phyloP scores from a whole-genome alignment of 768 basidiomycete species.

The Megacollybia marginata region DNA sequence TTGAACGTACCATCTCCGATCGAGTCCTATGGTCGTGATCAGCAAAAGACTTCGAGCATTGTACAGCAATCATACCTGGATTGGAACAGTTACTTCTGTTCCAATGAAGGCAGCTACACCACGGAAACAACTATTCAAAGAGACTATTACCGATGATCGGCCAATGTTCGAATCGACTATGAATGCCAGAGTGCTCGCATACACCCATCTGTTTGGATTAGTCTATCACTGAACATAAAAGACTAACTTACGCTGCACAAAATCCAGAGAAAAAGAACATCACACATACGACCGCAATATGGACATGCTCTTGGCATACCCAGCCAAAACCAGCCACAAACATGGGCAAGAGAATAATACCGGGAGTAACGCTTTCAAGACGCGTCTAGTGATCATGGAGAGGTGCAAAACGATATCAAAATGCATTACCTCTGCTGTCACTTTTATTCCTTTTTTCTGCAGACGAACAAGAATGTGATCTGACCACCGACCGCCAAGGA shows the following conservation, averaged over 20 bases:
- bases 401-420: not conserved
- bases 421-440: slow-evolving; percentile 47
- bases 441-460: slow-evolving; percentile 36
- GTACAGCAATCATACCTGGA: slow-evolving; percentile 38
- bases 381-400: slow-evolving; percentile 49
- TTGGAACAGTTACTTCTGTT: slow-evolving; percentile 65
- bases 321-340: slow-evolving; percentile 68
- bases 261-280: slow-evolving; percentile 70
- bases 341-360: slow-evolving; percentile 53
- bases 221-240: not conserved
- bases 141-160: slow-evolving; percentile 67
- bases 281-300: slow-evolving; percentile 63
- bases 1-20: slow-evolving; percentile 60
- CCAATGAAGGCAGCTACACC: slow-evolving; percentile 62
- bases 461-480: slow-evolving; percentile 39
- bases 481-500: slow-evolving; percentile 53
- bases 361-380: slow-evolving; percentile 51
- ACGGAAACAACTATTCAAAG: slow-evolving; percentile 71
- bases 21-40: slow-evolving; percentile 32
- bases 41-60: not conserved
- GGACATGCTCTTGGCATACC: slow-evolving; percentile 55
- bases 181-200: slow-evolving; percentile 52
- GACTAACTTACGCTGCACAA: slow-evolving; percentile 53
- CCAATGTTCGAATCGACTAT: slow-evolving; percentile 84
- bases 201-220: slow-evolving; percentile 24